Evolutionary conservation across 805 yeast genomes (phyloP).

Genomic region (Komagataella mondaviorum): DNA sequence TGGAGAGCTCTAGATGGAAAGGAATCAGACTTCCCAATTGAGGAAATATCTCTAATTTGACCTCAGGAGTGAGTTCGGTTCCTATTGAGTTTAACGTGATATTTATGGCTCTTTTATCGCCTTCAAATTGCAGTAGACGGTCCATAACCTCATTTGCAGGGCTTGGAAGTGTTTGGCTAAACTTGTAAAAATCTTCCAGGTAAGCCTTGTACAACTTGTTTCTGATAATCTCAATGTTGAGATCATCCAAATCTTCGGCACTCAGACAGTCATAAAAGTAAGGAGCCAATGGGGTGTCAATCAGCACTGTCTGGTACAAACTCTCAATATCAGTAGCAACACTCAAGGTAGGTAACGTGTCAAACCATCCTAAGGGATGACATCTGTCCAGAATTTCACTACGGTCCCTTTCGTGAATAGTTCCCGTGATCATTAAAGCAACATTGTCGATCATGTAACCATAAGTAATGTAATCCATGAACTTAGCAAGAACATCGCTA

Average conservation of each 20-base stretch:
- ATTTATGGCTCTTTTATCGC: slow-evolving; percentile 89
- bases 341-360: slow-evolving; percentile 86
- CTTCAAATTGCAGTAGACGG: slow-evolving; percentile 73
- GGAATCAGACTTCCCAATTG: slow-evolving; percentile 74
- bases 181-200: slow-evolving; percentile 71
- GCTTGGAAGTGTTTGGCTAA: slow-evolving; percentile 39
- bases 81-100: slow-evolving; percentile 83
- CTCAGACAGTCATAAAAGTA: slow-evolving; percentile 83
- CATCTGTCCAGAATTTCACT: slow-evolving; percentile 80
- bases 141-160: slow-evolving; percentile 81
- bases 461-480: slow-evolving; percentile 86
- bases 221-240: slow-evolving; percentile 89
- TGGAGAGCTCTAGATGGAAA: slow-evolving; percentile 51
- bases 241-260: slow-evolving; percentile 83
- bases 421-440: slow-evolving; percentile 90
- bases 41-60: slow-evolving; percentile 64
- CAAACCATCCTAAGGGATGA: slow-evolving; percentile 98
- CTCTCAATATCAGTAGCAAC: slow-evolving; percentile 93
- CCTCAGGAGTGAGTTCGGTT: slow-evolving; percentile 64
- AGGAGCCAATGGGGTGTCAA: slow-evolving; percentile 96
- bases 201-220: slow-evolving; percentile 88
- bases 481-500: slow-evolving; percentile 63
- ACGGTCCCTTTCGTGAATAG: slow-evolving; percentile 88
- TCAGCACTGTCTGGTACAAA: slow-evolving; percentile 81
- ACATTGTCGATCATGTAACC: slow-evolving; percentile 99